A percentile compares a stretch with the other conserved stretches of the same genome.
phyloP scores from a whole-genome alignment of 2,329 filamentous ascomycete genomes.

The Thielaviopsis populi region DNA sequence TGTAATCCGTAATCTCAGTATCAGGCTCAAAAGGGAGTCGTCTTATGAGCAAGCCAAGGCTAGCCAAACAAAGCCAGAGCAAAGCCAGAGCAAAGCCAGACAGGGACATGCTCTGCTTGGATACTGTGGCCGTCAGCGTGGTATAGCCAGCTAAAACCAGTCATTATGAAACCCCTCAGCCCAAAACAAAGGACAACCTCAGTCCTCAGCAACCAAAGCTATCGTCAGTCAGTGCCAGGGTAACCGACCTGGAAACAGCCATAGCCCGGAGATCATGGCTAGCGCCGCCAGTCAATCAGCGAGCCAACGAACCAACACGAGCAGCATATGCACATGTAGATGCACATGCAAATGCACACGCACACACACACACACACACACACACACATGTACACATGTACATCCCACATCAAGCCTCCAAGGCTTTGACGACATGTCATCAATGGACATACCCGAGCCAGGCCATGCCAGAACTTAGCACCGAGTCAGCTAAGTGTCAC shows the following conservation, averaged over 20 bases:
- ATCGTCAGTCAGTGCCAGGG: background rate
- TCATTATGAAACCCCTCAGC: background rate
- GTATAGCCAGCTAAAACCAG: background rate
- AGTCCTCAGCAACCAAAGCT: background rate
- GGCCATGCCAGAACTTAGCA: background rate
- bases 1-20: background rate
- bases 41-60: background rate
- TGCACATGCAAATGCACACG: too few species aligned
- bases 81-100: background rate
- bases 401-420: too few species aligned
- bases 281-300: background rate
- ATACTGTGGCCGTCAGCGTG: too few species aligned
- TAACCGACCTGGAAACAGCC: background rate
- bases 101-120: too few species aligned
- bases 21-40: background rate
- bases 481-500: background rate
- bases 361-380: too few species aligned
- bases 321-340: too few species aligned
- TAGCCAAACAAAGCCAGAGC: too few species aligned
- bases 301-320: too few species aligned
- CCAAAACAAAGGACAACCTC: background rate
- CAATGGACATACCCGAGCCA: background rate
- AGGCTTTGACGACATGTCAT: too few species aligned
- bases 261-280: background rate
- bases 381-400: too few species aligned